These are phyloP conservation scores for Begonia masoniana DNA, from an alignment of 306 rosid genomes.

Conservation along the genomic window DNA sequence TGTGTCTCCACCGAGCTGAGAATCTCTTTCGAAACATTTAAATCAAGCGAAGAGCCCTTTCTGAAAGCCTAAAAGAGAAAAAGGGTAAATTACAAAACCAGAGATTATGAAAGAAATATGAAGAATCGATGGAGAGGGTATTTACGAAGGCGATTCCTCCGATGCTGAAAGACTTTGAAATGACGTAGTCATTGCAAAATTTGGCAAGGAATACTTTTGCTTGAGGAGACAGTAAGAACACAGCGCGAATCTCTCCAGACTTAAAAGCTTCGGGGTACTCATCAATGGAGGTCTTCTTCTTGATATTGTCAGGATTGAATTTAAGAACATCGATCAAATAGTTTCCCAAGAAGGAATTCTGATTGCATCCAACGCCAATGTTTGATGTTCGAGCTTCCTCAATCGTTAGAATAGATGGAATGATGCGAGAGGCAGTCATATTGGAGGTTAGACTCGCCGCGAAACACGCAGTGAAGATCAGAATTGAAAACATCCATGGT, in stretches of 20 bases:
- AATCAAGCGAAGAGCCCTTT: not conserved
- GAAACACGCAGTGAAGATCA: constrained; percentile 34
- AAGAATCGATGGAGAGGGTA: not conserved
- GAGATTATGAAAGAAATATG: not conserved
- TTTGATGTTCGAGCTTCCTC: constrained; percentile 28
- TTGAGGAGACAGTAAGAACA: constrained; percentile 51
- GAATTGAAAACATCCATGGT: constrained; percentile 49
- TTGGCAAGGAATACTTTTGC: constrained; percentile 49
- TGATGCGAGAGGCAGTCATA: constrained; percentile 30
- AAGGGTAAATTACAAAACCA: not conserved
- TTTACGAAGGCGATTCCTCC: constrained; percentile 58
- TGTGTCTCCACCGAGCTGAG: constrained; percentile 1
- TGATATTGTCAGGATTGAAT: constrained; percentile 24
- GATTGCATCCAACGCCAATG: constrained; percentile 36
- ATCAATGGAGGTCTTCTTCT: constrained; percentile 14
- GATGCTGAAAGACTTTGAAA: constrained; percentile 25
- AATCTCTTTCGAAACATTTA: not conserved
- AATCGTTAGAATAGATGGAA: constrained; percentile 34
- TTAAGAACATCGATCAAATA: constrained; percentile 21
- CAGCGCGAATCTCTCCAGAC: constrained; percentile 36
- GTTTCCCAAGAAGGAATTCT: constrained; percentile 31
- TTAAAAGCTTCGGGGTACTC: constrained; percentile 40
- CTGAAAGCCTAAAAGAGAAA: constrained; percentile 4
- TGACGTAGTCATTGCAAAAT: constrained; percentile 29
- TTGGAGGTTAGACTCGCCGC: constrained; percentile 45